These are phyloP conservation scores for Rubroboletus satanas DNA, from an alignment of 768 basidiomycete species.

Conservation along the genomic window DNA sequence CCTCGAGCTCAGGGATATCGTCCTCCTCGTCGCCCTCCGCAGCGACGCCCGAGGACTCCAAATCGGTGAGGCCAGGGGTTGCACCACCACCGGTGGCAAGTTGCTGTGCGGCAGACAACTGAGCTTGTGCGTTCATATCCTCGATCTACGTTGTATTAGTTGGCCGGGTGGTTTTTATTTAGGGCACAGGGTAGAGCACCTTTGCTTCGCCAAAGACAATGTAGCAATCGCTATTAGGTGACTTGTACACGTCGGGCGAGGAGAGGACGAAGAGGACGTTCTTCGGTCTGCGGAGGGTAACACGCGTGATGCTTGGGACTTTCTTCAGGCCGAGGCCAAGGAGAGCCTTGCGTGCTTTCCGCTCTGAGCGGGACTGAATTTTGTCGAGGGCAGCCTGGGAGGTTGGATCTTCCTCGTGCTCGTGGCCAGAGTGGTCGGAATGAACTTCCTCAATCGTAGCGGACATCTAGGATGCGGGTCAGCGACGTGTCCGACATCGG, in stretches of 20 bases:
- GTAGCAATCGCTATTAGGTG: slow-evolving; percentile 95
- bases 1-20: slow-evolving; percentile 81
- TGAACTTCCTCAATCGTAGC: slow-evolving; percentile 74
- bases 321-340: slow-evolving; percentile 88
- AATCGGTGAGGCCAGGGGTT: slow-evolving; percentile 39
- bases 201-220: slow-evolving; percentile 99
- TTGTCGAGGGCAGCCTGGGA: slow-evolving; percentile 85
- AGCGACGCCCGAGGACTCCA: slow-evolving; percentile 49
- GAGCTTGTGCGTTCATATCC: slow-evolving; percentile 80
- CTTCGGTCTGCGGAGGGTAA: slow-evolving; percentile 92
- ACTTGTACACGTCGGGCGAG: slow-evolving; percentile 96
- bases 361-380: slow-evolving; percentile 90
- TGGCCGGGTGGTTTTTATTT: neutral
- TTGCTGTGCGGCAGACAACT: slow-evolving; percentile 76
- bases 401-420: slow-evolving; percentile 78
- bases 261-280: slow-evolving; percentile 94
- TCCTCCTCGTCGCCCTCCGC: slow-evolving; percentile 62
- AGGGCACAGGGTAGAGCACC: slow-evolving; percentile 38
- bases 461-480: slow-evolving; percentile 52
- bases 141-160: slow-evolving; percentile 54
- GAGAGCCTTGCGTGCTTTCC: slow-evolving; percentile 93
- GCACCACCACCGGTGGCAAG: slow-evolving; percentile 52
- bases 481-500: slow-evolving; percentile 32
- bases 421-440: slow-evolving; percentile 77
- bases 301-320: slow-evolving; percentile 89